Evolutionary conservation across 1,139 yeast species (phyloP), one percentile per base, ranked within the genome.

Genomic region (Hyphopichia buzzinii): DNA sequence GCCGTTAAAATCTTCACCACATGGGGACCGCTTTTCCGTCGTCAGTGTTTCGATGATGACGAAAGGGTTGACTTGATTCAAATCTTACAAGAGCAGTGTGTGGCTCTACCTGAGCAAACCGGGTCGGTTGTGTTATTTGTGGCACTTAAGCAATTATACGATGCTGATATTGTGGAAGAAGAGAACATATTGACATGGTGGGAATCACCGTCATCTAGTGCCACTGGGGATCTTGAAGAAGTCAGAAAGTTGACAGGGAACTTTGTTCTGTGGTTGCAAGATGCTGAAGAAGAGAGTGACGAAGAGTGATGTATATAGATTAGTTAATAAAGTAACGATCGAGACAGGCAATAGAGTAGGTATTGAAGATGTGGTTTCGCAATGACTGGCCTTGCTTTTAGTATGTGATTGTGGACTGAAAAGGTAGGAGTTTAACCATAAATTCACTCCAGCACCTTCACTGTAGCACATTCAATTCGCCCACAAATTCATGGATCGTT

Each of bases 191-290:
- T 81, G 50, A 57, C 59, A 34, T 92, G 98, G 98, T 90, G 96
- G 95, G 70, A 72, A 30, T 56, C 64, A 26, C 55, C 59, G 6
- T 62, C 61, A 15, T 62, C 74, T 8, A 57, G 59, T n/a, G 72
- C 64, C 6, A 63, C 74, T 24, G 70, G 67, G 15, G 69, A 65
- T 24, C 63, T 72, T 41, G 54, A 49, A 4, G 62, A 64, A 21
- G 81, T 83, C 13, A 75, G 85, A 43, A 65, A 59, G 30, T 68
- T 81, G 44, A 77, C 87, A 3, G 74, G 66, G 11, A 83, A 81
- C 57, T 90, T 90, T 79, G 73, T 92, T 13, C 86, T 82, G 16
- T 89, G 97, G 97, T 73, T 92, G 39, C 73, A 77, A 52, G 86
- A 80, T 35, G 97, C 97, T 1, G 97, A 88, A 52, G 95, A 86